Conservation (phyloP, 768 basidiomycete species). For the Termitomyces sp. region DNA sequence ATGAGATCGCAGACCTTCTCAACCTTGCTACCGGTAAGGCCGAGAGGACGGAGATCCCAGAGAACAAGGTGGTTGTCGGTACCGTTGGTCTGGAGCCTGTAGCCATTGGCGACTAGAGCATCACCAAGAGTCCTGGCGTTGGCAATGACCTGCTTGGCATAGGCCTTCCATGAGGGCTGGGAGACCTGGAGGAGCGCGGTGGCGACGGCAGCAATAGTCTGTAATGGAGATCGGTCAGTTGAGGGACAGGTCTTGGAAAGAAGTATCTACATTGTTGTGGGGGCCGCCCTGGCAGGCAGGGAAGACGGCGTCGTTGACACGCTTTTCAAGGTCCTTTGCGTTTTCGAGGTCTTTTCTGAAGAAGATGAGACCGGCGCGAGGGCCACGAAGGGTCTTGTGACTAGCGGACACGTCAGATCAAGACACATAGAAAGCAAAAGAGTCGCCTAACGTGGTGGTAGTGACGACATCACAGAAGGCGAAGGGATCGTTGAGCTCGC, state of each 20-base stretch:
- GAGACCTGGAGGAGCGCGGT: constrained; percentile 89
- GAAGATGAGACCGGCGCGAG: constrained; percentile 97
- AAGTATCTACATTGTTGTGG: constrained; percentile 81
- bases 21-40: constrained; percentile 95
- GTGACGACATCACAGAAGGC: constrained; percentile 96
- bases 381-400: constrained; percentile 98
- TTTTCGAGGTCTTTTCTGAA: constrained; percentile 90
- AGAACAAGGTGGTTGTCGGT: constrained; percentile 98
- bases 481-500: constrained; percentile 88
- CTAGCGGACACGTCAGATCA: constrained; percentile 26
- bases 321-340: constrained; percentile 85
- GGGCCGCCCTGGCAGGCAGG: constrained; percentile 99
- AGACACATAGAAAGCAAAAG: neutral
- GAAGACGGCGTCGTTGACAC: constrained; percentile 98
- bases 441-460: constrained; percentile 76
- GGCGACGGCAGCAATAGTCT: constrained; percentile 95
- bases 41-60: constrained; percentile 94
- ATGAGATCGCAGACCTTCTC: constrained; percentile 97
- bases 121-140: constrained; percentile 79
- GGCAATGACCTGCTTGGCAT: constrained; percentile 91
- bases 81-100: constrained; percentile 95
- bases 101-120: constrained; percentile 70
- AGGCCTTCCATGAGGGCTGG: constrained; percentile 83
- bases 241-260: neutral
- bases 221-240: neutral